These are phyloP conservation scores for Cymbopogon citratus DNA, from an alignment of 176 grass and related monocot species.

Conservation along the genomic window DNA sequence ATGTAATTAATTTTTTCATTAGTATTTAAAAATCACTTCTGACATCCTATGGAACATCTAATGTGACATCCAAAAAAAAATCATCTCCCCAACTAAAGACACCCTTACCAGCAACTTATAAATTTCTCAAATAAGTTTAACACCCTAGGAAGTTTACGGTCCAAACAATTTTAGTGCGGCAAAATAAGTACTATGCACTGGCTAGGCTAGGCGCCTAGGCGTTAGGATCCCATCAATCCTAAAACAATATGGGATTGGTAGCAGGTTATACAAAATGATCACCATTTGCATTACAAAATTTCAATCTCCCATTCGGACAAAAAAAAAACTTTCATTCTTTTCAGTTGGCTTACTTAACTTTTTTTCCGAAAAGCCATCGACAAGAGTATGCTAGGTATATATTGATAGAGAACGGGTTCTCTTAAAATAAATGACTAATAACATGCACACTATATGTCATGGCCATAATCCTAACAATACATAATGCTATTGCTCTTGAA, in stretches of 20 bases:
- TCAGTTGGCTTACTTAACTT: neutral
- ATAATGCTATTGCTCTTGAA: too few species aligned
- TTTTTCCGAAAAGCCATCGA: too few species aligned
- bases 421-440: neutral
- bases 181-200: neutral
- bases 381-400: too few species aligned
- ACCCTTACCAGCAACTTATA: neutral
- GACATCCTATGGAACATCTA: too few species aligned
- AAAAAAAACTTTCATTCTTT: neutral
- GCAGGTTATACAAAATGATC: too few species aligned
- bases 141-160: neutral
- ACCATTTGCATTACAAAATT: neutral
- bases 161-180: neutral
- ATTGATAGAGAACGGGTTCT: too few species aligned
- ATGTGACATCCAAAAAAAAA: too few species aligned
- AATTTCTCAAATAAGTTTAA: neutral
- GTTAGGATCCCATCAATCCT: neutral
- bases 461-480: too few species aligned
- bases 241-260: neutral
- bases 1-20: too few species aligned
- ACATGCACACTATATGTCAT: too few species aligned
- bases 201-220: neutral
- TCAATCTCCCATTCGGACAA: neutral
- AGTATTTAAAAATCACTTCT: too few species aligned
- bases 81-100: too few species aligned